Percentiles rank a stretch among this genome's conserved stretches.
phyloP scores from a whole-genome alignment of 495 filamentous ascomycete species.

The Xanthoparmelia taractica region DNA sequence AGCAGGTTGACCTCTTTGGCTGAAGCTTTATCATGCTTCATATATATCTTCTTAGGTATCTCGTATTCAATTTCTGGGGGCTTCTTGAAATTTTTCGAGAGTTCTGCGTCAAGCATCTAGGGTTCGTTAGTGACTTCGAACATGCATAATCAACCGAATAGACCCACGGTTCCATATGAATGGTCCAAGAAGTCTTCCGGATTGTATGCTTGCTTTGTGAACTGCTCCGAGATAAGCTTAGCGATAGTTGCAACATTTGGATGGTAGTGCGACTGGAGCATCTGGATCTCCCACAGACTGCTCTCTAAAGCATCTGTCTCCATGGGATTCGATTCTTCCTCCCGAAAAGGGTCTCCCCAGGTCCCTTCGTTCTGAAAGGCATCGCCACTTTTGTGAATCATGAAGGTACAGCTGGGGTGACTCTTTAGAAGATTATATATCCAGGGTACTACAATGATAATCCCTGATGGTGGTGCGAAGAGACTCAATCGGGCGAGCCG shows the following conservation, averaged over 20 bases:
- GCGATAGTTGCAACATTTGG: slow-evolving; percentile 93
- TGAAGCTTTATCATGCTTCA: slow-evolving; percentile 40
- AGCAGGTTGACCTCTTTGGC: slow-evolving; percentile 42
- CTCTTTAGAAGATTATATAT: slow-evolving; percentile 90
- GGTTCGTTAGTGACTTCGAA: slow-evolving; percentile 2
- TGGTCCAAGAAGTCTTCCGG: slow-evolving; percentile 96
- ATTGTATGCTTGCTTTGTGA: slow-evolving; percentile 88
- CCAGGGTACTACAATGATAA: slow-evolving; percentile 84
- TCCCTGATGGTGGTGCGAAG: slow-evolving; percentile 75
- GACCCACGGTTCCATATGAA: slow-evolving; percentile 74
- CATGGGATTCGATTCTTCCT: slow-evolving; percentile 70
- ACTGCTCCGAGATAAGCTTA: slow-evolving; percentile 92
- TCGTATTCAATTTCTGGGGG: slow-evolving; percentile 83
- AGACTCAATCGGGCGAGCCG: slow-evolving; percentile 73
- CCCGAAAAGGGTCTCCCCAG: slow-evolving; percentile 71
- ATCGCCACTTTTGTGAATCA: slow-evolving; percentile 75
- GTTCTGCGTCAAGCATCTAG: slow-evolving; percentile 72
- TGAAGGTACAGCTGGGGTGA: slow-evolving; percentile 86
- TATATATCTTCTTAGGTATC: slow-evolving; percentile 86
- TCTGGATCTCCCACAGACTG: slow-evolving; percentile 89
- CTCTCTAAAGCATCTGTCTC: slow-evolving; percentile 82
- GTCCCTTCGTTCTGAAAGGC: slow-evolving; percentile 46
- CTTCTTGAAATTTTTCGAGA: slow-evolving; percentile 75
- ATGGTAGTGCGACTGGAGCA: slow-evolving; percentile 87
- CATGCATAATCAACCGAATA: neutral